Conservation (phyloP, 257 asterid genomes). For the Pogostemon cablin region DNA sequence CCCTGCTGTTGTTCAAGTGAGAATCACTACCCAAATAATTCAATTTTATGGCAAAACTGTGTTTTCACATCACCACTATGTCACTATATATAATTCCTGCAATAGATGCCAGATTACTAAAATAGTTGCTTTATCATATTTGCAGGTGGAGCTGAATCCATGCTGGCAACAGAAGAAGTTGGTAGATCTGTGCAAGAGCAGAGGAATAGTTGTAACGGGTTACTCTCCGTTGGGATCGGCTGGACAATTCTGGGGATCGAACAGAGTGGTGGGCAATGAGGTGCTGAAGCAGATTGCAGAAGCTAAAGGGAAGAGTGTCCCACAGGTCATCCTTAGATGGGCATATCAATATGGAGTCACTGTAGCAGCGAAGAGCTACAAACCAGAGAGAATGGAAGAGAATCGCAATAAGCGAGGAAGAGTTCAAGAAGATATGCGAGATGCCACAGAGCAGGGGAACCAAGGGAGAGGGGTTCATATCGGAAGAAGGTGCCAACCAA, state of each 20-base stretch:
- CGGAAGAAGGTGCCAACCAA: background rate
- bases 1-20: constrained; percentile 35
- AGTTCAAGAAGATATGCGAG: background rate
- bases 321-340: constrained; percentile 1
- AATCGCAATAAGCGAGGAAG: constrained; percentile 7
- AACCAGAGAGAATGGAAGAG: constrained; percentile 7
- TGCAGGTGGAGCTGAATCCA: constrained; percentile 15
- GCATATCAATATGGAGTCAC: background rate
- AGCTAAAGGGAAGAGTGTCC: constrained; percentile 16
- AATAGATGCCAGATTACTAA: too few relatives aligned
- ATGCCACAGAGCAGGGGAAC: constrained; percentile 10
- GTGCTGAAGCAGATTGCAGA: background rate
- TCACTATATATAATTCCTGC: too few relatives aligned
- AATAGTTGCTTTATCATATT: background rate
- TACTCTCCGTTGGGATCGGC: constrained; percentile 3
- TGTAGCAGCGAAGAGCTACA: background rate
- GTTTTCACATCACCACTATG: too few relatives aligned
- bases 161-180: constrained; percentile 19
- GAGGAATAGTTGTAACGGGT: constrained; percentile 5
- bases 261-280: constrained; percentile 1
- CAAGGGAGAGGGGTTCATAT: background rate
- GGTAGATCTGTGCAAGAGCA: constrained; percentile 10
- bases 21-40: background rate
- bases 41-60: background rate
- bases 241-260: background rate